A percentile compares a stretch with the other conserved stretches of the same genome.
phyloP scores from a whole-genome alignment of 2,329 filamentous ascomycete genomes.

The Pseudocercospora pini-densiflorae region DNA sequence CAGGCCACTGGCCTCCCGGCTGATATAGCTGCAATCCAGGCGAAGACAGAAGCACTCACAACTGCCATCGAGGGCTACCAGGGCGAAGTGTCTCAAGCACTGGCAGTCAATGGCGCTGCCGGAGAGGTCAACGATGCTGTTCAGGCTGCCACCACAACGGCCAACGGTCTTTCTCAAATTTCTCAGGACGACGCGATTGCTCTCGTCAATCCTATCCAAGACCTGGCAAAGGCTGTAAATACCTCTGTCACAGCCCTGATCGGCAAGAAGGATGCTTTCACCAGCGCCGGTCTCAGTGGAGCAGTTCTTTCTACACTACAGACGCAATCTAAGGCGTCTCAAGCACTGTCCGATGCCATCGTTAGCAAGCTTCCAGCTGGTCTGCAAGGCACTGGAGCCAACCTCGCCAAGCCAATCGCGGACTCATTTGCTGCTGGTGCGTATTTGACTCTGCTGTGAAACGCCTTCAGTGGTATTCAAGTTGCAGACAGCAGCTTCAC shows the following conservation, averaged over 20 bases:
- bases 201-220: constrained; percentile 16
- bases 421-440: constrained; percentile 12
- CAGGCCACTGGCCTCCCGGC: constrained; percentile 12
- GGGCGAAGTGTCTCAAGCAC: constrained; percentile 13
- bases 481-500: too few relatives aligned
- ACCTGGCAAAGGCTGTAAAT: constrained; percentile 15
- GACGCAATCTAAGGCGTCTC: constrained; percentile 4
- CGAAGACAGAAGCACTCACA: constrained; percentile 8
- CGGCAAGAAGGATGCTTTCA: constrained; percentile 13
- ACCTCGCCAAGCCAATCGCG: constrained; percentile 15
- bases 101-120: constrained; percentile 13
- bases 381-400: constrained; percentile 16
- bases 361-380: constrained; percentile 17
- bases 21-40: constrained; percentile 3
- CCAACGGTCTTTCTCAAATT: constrained; percentile 9
- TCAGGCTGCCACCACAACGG: constrained; percentile 14
- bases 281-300: constrained; percentile 3
- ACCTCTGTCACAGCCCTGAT: constrained; percentile 16
- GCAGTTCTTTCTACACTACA: constrained; percentile 14
- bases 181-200: constrained; percentile 8
- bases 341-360: constrained; percentile 6
- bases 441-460: background rate
- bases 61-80: constrained; percentile 17
- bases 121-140: constrained; percentile 17
- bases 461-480: too few relatives aligned